phyloP scores from a whole-genome alignment of 768 basidiomycete species.

The Amyloporia xantha region DNA sequence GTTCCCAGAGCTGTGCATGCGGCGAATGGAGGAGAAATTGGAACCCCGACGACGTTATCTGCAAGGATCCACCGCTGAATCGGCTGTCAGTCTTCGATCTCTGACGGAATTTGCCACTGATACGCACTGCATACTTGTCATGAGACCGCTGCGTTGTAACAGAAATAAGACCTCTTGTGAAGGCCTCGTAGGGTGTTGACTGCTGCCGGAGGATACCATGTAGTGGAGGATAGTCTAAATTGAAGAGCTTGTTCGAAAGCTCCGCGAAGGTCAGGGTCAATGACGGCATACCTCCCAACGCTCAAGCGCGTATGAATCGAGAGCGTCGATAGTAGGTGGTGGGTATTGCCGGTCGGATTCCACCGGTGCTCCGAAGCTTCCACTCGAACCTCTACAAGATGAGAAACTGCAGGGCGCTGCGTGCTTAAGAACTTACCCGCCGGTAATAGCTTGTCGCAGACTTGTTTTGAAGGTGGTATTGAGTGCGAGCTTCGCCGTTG shows the following conservation, averaged over 20 bases:
- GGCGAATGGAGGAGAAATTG: constrained; percentile 94
- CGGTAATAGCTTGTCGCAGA: constrained; percentile 79
- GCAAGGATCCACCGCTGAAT: constrained; percentile 47
- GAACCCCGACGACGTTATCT: constrained; percentile 92
- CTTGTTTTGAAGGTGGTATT: constrained; percentile 73
- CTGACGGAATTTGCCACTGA: background rate
- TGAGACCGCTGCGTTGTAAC: constrained; percentile 78
- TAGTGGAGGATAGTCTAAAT: constrained; percentile 89
- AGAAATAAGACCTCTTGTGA: constrained; percentile 81
- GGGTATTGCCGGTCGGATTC: constrained; percentile 56
- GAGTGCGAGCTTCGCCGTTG: constrained; percentile 55
- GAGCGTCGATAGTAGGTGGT: constrained; percentile 44
- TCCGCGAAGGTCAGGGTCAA: background rate
- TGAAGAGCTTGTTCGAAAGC: background rate
- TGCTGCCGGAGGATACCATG: constrained; percentile 91
- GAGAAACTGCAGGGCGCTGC: background rate
- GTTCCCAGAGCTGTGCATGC: constrained; percentile 92
- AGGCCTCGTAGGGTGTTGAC: constrained; percentile 67
- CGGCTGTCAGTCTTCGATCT: constrained; percentile 8
- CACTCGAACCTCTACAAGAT: constrained; percentile 54
- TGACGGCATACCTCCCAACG: constrained; percentile 74
- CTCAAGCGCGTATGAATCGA: constrained; percentile 80
- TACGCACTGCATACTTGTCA: constrained; percentile 64
- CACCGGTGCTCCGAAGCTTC: constrained; percentile 81
- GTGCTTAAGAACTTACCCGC: constrained; percentile 53